Base-by-base conservation (phyloP, 345 rosid species). In the Schrenkiella parvula region DNA sequence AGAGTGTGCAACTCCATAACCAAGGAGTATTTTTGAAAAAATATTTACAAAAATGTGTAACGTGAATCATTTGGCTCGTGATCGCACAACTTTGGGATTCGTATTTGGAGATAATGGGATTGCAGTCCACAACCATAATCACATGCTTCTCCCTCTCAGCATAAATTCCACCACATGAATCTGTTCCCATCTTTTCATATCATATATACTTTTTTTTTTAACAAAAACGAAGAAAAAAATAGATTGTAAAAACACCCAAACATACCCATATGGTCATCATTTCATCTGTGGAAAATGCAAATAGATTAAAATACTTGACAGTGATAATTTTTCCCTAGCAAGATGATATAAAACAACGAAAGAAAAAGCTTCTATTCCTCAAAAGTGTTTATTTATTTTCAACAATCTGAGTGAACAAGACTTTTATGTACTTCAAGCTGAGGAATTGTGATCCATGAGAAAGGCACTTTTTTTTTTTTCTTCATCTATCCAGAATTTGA, bases 401-500 rank as follows among this genome's bases (percentile, higher is more conserved):
- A 46, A 44, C 31, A 72, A 72, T 32, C 64, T 17, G 17, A n/a
- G 28, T 35, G 61, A 38, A 48, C 66, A 57, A 66, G 59, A 74
- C 14, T 46, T 51, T 64, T 65, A 73, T 57, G 59, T 66, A 73
- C 72, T 54, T 37, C n/a, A 59, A 51, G 38, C 61, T 31, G 44
- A 66, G 32, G 12, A 56, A 46, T 11, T 37, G n/a, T 26, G 53
- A 35, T 70, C 39, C 39, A 54, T 53, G 4, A 23, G 17, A 72
- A 42, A 73, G 1, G 10, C 58, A 64, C 2, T 54, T 54, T 9
- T 55, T 23, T 44, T 42, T 43, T 13, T 2, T 2, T 32, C 0
- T 13, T 57, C 31, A 9, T 48, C 50, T 6, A 28, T 28, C 80
- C 37, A 0, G 84, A 71, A 19, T 80, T 55, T 13, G 84, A 78